A percentile compares a stretch with the other conserved stretches of the same genome.
Conservation (phyloP, 495 filamentous ascomycete species). For the Pseudomonodictys pantanalensis region DNA sequence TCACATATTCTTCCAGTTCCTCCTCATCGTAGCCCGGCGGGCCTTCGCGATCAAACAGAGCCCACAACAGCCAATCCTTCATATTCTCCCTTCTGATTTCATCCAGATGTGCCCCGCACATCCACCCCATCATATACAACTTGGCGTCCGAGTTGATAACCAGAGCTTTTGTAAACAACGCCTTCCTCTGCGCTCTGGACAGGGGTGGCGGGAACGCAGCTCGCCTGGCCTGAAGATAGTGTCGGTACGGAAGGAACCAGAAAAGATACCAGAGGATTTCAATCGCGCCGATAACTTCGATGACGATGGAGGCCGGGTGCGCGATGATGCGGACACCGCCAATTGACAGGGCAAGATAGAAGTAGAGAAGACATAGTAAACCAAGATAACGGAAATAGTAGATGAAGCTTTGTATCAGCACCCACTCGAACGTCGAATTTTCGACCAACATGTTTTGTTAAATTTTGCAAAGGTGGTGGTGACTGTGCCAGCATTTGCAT, state of each 20-base stretch:
- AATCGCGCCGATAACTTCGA: slow-evolving; percentile 7
- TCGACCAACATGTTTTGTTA: slow-evolving; percentile 5
- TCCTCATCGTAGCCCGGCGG: slow-evolving; percentile 1
- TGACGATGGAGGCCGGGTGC: slow-evolving; percentile 5
- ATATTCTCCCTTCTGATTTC: slow-evolving; percentile 8
- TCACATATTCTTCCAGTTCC: slow-evolving; percentile 10
- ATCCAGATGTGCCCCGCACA: slow-evolving; percentile 4
- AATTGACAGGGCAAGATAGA: slow-evolving; percentile 11
- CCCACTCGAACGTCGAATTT: slow-evolving; percentile 3
- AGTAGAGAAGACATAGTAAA: slow-evolving; percentile 7
- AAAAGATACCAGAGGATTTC: slow-evolving; percentile 14
- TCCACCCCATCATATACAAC: slow-evolving; percentile 3
- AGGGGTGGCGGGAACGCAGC: background rate
- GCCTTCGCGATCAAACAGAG: slow-evolving; percentile 7
- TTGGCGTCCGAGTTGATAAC: background rate
- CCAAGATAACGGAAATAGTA: slow-evolving; percentile 9
- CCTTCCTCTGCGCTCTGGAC: background rate
- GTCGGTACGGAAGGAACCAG: slow-evolving; percentile 9
- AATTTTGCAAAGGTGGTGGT: too few species aligned
- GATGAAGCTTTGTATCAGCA: slow-evolving; percentile 1
- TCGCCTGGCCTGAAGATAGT: slow-evolving; percentile 5
- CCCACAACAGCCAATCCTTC: slow-evolving; percentile 18
- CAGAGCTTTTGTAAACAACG: background rate
- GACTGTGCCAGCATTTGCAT: too few species aligned
- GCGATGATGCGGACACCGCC: slow-evolving; percentile 3